phyloP scores from a whole-genome alignment of 371 early-diverging fungal species.

The Mucor lusitanicus region DNA sequence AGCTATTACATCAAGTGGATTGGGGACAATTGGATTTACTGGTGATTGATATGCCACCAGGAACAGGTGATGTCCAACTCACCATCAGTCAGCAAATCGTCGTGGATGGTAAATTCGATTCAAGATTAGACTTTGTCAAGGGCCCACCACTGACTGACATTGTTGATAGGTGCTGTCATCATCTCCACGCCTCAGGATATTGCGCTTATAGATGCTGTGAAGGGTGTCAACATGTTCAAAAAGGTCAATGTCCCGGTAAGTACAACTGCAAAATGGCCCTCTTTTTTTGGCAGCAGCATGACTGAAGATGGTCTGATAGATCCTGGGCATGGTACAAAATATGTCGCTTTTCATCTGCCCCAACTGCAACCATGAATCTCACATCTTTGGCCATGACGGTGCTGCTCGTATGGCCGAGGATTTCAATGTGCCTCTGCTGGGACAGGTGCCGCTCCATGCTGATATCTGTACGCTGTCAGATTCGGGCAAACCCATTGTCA shows the following conservation, averaged over 20 bases:
- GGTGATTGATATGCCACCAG: slow-evolving; percentile 93
- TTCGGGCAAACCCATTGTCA: slow-evolving; percentile 76
- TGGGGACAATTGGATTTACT: slow-evolving; percentile 81
- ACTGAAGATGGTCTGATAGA: slow-evolving; percentile 44
- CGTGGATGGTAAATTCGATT: slow-evolving; percentile 58
- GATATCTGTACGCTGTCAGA: slow-evolving; percentile 77
- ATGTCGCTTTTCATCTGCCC: slow-evolving; percentile 87
- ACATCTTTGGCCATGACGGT: slow-evolving; percentile 81
- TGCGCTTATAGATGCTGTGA: slow-evolving; percentile 80
- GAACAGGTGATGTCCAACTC: slow-evolving; percentile 90
- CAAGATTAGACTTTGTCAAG: neutral
- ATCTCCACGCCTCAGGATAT: slow-evolving; percentile 93
- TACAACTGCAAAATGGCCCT: neutral
- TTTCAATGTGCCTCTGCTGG: slow-evolving; percentile 67
- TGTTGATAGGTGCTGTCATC: slow-evolving; percentile 71
- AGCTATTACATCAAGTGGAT: slow-evolving; percentile 81
- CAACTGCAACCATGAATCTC: slow-evolving; percentile 74
- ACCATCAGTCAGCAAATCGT: slow-evolving; percentile 83
- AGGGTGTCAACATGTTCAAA: slow-evolving; percentile 83
- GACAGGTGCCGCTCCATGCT: slow-evolving; percentile 79
- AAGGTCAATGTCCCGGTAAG: slow-evolving; percentile 84
- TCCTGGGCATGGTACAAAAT: slow-evolving; percentile 88
- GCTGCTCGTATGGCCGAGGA: slow-evolving; percentile 63
- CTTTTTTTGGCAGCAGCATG: too few species aligned
- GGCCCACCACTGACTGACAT: neutral